Conservation (phyloP, 352 stramenopile species). For the Pythium volutum region DNA sequence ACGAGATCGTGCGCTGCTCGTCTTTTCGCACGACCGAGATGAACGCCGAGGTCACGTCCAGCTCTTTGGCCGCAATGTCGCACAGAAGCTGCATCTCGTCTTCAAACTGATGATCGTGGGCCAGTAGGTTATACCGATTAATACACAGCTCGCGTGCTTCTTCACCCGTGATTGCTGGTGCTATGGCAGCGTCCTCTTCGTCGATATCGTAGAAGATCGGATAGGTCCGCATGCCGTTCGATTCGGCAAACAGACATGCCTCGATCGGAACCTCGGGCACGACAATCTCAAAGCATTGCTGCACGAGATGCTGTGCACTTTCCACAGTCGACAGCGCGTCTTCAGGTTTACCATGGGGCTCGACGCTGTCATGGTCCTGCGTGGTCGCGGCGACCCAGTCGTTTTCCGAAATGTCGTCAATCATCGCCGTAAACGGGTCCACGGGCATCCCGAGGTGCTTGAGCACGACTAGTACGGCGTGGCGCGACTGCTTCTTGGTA, state of each 20-base stretch:
- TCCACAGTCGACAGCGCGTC: constrained; percentile 7
- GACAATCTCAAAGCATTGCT: constrained; percentile 59
- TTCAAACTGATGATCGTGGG: constrained; percentile 23
- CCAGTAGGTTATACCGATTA: constrained; percentile 27
- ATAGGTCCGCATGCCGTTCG: constrained; percentile 37
- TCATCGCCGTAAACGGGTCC: constrained; percentile 24
- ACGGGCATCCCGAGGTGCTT: constrained; percentile 28
- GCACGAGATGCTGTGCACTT: constrained; percentile 44
- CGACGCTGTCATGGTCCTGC: constrained; percentile 2
- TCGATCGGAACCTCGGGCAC: constrained; percentile 37
- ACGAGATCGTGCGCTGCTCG: constrained; percentile 25
- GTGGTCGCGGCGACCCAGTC: constrained; percentile 35
- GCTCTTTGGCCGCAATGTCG: constrained; percentile 47
- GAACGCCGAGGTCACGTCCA: constrained; percentile 35
- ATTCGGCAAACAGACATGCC: constrained; percentile 45
- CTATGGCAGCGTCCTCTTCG: constrained; percentile 26
- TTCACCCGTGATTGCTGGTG: constrained; percentile 31
- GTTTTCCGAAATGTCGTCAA: constrained; percentile 36
- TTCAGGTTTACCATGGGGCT: not conserved
- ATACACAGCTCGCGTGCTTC: constrained; percentile 31
- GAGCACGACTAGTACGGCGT: constrained; percentile 36
- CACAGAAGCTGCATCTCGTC: constrained; percentile 46
- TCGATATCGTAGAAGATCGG: constrained; percentile 46
- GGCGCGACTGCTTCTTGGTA: constrained; percentile 28
- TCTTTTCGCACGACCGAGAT: constrained; percentile 37